phyloP scores from a whole-genome alignment of 495 filamentous ascomycete genomes.

The Thermothielavioides terrestris region DNA sequence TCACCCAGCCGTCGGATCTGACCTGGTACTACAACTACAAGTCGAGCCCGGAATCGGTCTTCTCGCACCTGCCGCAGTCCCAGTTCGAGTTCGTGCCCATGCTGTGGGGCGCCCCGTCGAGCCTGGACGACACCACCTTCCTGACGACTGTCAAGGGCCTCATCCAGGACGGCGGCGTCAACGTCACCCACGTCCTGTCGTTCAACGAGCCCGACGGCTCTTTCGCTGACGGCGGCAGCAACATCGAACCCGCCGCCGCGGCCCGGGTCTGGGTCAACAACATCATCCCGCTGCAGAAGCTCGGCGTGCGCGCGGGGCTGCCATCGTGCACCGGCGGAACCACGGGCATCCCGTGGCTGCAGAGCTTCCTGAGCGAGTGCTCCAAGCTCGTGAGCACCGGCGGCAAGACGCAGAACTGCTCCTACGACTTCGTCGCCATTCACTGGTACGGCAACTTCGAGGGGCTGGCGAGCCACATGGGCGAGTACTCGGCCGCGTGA shows the following conservation, averaged over 20 bases:
- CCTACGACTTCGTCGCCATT: conserved; percentile 61
- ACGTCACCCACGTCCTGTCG: conserved; percentile 55
- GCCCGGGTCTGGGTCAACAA: conserved; percentile 58
- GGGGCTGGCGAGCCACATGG: conserved; percentile 62
- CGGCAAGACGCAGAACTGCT: conserved; percentile 42
- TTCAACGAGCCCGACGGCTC: conserved; percentile 70
- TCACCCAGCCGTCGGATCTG: conserved; percentile 41
- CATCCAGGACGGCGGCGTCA: conserved; percentile 42
- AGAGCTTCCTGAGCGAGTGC: conserved; percentile 50
- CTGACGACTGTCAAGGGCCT: conserved; percentile 42
- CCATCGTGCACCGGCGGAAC: conserved; percentile 50
- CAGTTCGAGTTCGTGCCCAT: conserved; percentile 69
- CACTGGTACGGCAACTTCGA: conserved; percentile 76
- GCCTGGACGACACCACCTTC: conserved; percentile 46
- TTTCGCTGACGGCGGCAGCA: conserved; percentile 45
- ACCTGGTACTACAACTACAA: conserved; percentile 82
- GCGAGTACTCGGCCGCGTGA: conserved; percentile 46
- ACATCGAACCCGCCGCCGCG: conserved; percentile 46
- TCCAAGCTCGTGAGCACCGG: conserved; percentile 32
- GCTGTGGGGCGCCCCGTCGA: conserved; percentile 54
- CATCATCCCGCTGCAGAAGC: conserved; percentile 53
- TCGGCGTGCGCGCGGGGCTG: conserved; percentile 49
- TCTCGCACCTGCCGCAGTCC: conserved; percentile 32
- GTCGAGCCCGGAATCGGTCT: conserved; percentile 42
- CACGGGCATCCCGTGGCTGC: conserved; percentile 53